Evolutionary conservation across 306 rosid species (phyloP).

Genomic region (Glycine soja): DNA sequence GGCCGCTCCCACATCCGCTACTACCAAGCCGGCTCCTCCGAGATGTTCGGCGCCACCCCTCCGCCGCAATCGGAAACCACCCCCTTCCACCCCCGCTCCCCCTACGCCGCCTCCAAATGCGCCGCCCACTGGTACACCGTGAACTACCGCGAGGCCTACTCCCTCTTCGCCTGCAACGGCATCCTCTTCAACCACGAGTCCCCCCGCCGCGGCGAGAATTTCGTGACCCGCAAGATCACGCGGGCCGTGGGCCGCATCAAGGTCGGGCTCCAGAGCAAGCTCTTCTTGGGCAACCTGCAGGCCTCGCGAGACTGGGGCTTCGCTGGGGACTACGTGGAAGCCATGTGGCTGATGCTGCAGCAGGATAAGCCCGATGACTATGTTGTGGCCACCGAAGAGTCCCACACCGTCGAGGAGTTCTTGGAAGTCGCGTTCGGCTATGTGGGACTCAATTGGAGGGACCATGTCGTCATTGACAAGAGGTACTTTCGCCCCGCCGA

Average conservation of each 20-base stretch:
- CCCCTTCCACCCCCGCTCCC: slow-evolving; percentile 97
- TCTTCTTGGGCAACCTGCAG: slow-evolving; percentile 81
- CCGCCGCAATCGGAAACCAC: slow-evolving; percentile 89
- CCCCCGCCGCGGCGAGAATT: slow-evolving; percentile 92
- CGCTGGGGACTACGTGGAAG: slow-evolving; percentile 96
- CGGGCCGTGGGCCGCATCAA: slow-evolving; percentile 96
- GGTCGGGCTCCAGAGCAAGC: slow-evolving; percentile 85
- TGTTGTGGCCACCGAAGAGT: slow-evolving; percentile 95
- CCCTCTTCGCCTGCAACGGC: slow-evolving; percentile 89
- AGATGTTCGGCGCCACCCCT: slow-evolving; percentile 92
- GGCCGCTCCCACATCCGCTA: slow-evolving; percentile 74
- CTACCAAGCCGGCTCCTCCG: slow-evolving; percentile 98
- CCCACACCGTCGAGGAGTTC: slow-evolving; percentile 95
- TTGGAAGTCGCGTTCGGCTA: slow-evolving; percentile 83
- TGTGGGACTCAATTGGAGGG: slow-evolving; percentile 87
- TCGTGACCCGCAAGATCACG: slow-evolving; percentile 93
- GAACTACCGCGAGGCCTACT: slow-evolving; percentile 94
- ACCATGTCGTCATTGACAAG: slow-evolving; percentile 87
- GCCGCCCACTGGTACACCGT: slow-evolving; percentile 99
- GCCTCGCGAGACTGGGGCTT: slow-evolving; percentile 99
- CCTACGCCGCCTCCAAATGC: slow-evolving; percentile 92
- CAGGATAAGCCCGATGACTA: slow-evolving; percentile 94
- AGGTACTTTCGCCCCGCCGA: slow-evolving; percentile 88
- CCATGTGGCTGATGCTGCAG: slow-evolving; percentile 99
- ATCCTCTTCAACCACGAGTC: slow-evolving; percentile 93